Base-by-base conservation (phyloP, 1,284 basidiomycete genomes). In the Golubevia sp. region DNA sequence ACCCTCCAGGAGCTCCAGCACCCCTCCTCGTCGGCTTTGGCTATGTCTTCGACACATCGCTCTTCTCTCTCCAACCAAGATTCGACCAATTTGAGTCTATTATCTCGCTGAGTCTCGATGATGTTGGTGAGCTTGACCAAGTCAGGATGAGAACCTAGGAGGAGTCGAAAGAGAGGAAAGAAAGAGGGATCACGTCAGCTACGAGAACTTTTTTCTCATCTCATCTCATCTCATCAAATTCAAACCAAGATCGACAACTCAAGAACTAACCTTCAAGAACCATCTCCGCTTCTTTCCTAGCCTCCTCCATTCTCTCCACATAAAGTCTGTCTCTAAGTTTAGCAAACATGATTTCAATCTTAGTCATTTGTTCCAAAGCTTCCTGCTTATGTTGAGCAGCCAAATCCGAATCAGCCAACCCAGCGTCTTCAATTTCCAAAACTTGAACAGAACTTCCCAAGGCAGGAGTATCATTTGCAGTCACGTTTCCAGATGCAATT, bases 251-350 rank as follows among this genome's bases (percentile, higher is more conserved):
- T 26, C 50, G 3, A 57, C n/a, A n/a, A n/a, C n/a, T n/a, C n/a
- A n/a, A n/a, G n/a, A n/a, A n/a, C 66, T 64, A 55, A 66, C 64
- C 76, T 24, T 78, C 67, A 2, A 68, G 27, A 56, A 83, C 76
- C 81, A 83, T 79, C 3, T 79, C 73, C 49, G 71, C 67, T 59
- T 83, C 81, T 30, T 67, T 70, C 26, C 70, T 73, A 58, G 79
- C 69, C 56, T 83, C 81, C 51, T 77, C 74, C 5, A 79, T 67
- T 15, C 81, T 60, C 63, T 83, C 81, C 44, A 73, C 66, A 62
- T 82, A 83, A 55, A 82, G 72, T 7, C 77, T 67, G 58, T 83
- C 79, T 34, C 81, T 74, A 21, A 83, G 71, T 72, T 77, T 76
- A 30, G 79, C 79, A 49, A 77, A 83, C 7, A 71, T 77, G 38